Conservation (phyloP, 345 rosid genomes). For the Brassica napus region DNA sequence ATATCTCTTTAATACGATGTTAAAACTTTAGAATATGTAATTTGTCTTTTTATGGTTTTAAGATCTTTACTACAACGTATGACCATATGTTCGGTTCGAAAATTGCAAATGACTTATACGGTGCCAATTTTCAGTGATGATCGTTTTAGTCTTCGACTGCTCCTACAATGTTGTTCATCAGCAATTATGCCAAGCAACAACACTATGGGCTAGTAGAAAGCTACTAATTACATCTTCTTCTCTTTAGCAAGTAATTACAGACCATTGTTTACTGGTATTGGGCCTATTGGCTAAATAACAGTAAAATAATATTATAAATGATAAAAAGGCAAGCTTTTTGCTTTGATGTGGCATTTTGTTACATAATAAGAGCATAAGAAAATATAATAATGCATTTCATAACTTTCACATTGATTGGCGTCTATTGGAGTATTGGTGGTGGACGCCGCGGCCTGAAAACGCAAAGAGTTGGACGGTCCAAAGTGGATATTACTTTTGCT, state of each 20-base stretch:
- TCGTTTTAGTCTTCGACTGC: neutral
- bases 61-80: neutral
- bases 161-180: slow-evolving; percentile 6
- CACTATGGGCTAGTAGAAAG: neutral
- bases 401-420: slow-evolving; percentile 27
- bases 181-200: neutral
- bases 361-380: neutral
- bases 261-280: neutral
- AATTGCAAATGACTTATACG: neutral
- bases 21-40: neutral
- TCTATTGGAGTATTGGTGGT: slow-evolving; percentile 4
- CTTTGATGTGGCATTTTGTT: neutral
- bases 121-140: neutral
- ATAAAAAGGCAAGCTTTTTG: neutral
- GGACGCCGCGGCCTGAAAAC: slow-evolving; percentile 42
- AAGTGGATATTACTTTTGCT: slow-evolving; percentile 21
- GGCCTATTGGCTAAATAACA: neutral
- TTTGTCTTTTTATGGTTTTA: neutral
- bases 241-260: neutral
- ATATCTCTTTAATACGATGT: neutral
- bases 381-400: neutral
- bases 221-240: neutral
- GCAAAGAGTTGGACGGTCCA: slow-evolving; percentile 36
- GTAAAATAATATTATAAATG: neutral
- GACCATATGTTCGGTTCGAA: neutral